Evolutionary conservation across 176 grass and related monocot species (phyloP), one percentile per base, ranked within the genome.

Genomic region (Luzula sylvatica): DNA sequence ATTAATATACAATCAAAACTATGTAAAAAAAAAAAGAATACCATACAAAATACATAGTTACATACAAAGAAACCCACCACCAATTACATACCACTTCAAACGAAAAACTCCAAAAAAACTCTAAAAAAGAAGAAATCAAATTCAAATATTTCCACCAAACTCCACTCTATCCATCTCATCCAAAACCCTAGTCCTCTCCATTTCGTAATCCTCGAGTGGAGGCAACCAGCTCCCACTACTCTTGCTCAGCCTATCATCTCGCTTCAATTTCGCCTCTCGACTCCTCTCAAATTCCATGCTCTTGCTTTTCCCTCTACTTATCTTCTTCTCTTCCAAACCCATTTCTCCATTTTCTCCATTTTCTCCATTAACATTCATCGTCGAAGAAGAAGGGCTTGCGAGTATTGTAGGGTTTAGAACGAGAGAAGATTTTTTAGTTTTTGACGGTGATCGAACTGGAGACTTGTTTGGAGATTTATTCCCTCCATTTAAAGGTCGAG

Each of bases 391-490:
- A 8, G 57, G 46, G 56, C 20, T 50, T 11, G 13, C 20, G 3
- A 15, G 11, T 11, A 26, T 58, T 46, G 55, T 46, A 25, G 51
- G 41, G 3, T 46, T 38, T 27, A 62, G 48, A 39, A 42, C 46
- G 3, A 57, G 29, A 20, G 41, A 43, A 40, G 57, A 63, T 41
- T 54, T 62, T 61, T 51, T 71, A 40, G n/a, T 42, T 3, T 42
- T 66, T 0, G 52, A 24, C 0, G 60, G 58, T 17, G 66, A 78
- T 20, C 29, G 58, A 23, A 71, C 62, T 14, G 74, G 74, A 2
- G 74, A 78, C 38, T 78, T 78, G 15, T 21, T 65, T 7, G 74
- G 74, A 41, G 74, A 78, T 26, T 50, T 56, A 41, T 49, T 44
- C 15, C 66, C 74, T 1, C 65, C 50, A 30, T 56, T 71, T 26